Evolutionary conservation across 805 yeast species (phyloP).

Genomic region (Cyberlindnera americana): DNA sequence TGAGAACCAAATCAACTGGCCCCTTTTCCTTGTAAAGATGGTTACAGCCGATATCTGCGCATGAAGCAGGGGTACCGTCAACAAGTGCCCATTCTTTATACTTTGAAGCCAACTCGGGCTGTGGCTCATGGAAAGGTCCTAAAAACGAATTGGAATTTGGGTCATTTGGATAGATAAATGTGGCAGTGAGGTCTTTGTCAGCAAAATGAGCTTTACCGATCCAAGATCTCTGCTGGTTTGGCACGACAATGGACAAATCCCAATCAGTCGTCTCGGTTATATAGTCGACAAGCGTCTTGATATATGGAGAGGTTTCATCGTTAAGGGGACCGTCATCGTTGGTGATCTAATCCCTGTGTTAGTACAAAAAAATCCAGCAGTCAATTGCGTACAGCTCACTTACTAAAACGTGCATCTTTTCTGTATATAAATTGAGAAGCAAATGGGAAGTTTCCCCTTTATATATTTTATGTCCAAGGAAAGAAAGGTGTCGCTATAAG

Average conservation of each 20-base stretch:
- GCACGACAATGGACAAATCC: conserved; percentile 82
- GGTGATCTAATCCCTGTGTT: conserved; percentile 43
- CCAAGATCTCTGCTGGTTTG: conserved; percentile 86
- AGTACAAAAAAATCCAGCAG: not conserved
- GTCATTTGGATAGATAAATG: conserved; percentile 59
- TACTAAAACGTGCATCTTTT: conserved; percentile 19
- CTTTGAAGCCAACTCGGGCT: conserved; percentile 32
- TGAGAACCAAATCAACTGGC: conserved; percentile 79
- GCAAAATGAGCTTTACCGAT: conserved; percentile 97
- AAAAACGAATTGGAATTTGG: conserved; percentile 46
- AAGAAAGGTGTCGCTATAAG: too few species aligned
- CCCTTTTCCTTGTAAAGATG: conserved; percentile 53
- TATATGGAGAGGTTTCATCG: conserved; percentile 75
- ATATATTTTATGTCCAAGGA: too few species aligned
- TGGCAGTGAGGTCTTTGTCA: conserved; percentile 57
- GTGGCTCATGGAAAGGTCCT: conserved; percentile 66
- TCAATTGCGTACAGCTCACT: too few species aligned
- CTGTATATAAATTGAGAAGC: too few species aligned
- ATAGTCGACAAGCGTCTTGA: conserved; percentile 75
- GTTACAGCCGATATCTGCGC: conserved; percentile 85
- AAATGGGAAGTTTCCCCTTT: too few species aligned
- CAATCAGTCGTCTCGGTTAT: conserved; percentile 66
- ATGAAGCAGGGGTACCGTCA: conserved; percentile 95
- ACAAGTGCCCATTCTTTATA: conserved; percentile 80
- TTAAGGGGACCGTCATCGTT: conserved; percentile 97